phyloP scores from a whole-genome alignment of 257 asterid genomes.

The Solanum tarapatanum region DNA sequence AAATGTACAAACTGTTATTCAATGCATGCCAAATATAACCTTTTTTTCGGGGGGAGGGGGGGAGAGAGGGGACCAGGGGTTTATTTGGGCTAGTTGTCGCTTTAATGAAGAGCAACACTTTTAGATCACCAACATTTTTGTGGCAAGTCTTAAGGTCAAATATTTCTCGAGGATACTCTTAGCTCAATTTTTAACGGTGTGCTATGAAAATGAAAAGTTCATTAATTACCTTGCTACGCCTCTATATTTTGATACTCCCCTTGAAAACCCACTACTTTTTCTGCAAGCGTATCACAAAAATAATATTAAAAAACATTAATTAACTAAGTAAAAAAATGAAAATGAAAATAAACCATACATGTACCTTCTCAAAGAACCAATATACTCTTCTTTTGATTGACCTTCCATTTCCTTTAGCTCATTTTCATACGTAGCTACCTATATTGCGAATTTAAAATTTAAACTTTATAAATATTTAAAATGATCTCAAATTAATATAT shows the following conservation, averaged over 20 bases:
- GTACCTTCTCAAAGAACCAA: slow-evolving; percentile 87
- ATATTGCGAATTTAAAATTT: not conserved
- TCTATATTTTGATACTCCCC: slow-evolving; percentile 93
- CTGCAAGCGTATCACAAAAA: slow-evolving; percentile 20
- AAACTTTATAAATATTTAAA: no score
- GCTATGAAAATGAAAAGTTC: not conserved
- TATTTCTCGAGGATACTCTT: not conserved
- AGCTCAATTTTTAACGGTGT: not conserved
- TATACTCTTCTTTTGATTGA: slow-evolving; percentile 78
- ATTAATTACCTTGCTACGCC: slow-evolving; percentile 90
- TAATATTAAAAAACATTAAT: not conserved
- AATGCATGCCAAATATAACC: not conserved
- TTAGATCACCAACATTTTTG: not conserved
- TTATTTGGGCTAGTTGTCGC: not conserved
- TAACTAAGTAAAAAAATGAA: not conserved
- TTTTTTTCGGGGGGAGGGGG: not conserved
- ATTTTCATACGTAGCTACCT: slow-evolving; percentile 48
- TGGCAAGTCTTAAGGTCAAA: not conserved
- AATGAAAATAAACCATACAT: not conserved
- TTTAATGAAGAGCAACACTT: not conserved
- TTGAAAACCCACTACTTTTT: slow-evolving; percentile 93
- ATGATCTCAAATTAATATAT: not conserved
- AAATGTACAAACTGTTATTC: not conserved
- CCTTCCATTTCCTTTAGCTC: slow-evolving; percentile 82
- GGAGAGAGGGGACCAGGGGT: no score